Evolutionary conservation across 768 basidiomycete species (phyloP), one percentile per base, ranked within the genome.

Genomic region (Lactifluus hygrophoroides): DNA sequence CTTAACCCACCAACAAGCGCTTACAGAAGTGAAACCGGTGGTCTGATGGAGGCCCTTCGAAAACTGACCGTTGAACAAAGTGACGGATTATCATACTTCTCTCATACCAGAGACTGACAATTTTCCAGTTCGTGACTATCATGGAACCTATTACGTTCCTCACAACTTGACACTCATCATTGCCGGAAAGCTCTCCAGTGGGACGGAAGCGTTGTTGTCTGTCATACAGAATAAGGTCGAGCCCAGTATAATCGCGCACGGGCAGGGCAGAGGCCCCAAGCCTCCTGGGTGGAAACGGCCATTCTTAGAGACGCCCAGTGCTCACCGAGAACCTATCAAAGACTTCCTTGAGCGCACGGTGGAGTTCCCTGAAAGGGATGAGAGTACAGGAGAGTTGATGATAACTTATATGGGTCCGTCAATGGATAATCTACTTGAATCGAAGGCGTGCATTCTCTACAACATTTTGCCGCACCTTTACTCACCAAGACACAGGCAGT

Each of bases 361-460:
- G 17, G 90, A 94, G 66, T 99, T 99, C 67, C 95, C 96, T 11
- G 96, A 98, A 73, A 85, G 91, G 70, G 94, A 98, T 66, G 95
- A 98, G 75, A 89, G 88, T 58, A 81, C 92, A 66, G 95, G 96
- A 35, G 94, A 97, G 74, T 67, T 98, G 7, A 72, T 80, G 19
- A 78, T 97, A 48, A 79, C 74, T 35, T 94, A 85, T 72, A 75
- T 87, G 58, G 95, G 94, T 4, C 90, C 91, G n/a, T 68, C 82
- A 37, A 80, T 80, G 14, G 81, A 80, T 58, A 78, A 82, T 56
- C 89, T 84, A 67, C 68, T 94, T 53, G 83, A 88, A 67, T 77
- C 83, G 55, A 85, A 85, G 77, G 88, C 85, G 28, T 42, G 70
- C 56, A 19, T 51, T 27, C 25, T 55, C 11, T 34, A 35, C 50